A percentile compares a stretch with the other conserved stretches of the same genome.
Conservation (phyloP, 164 flowering plant genomes). For the Platanus orientalis region DNA sequence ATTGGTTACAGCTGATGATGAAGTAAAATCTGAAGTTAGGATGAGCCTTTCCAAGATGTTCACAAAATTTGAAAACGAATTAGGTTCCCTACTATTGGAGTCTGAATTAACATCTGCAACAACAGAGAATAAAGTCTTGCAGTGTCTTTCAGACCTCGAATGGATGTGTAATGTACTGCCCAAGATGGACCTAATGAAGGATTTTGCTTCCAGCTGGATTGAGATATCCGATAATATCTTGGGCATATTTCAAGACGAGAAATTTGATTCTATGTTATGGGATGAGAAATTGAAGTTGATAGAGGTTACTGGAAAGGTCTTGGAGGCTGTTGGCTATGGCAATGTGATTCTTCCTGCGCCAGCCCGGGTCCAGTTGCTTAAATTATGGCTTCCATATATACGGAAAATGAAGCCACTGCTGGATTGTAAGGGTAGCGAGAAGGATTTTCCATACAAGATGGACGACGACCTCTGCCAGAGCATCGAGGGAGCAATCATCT, state of each 20-base stretch:
- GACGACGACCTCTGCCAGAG: conserved; percentile 61
- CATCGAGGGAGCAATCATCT: conserved; percentile 74
- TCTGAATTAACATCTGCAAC: conserved; percentile 18
- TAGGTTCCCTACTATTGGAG: conserved; percentile 38
- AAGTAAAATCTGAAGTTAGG: conserved; percentile 58
- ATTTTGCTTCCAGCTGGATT: conserved; percentile 64
- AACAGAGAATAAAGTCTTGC: conserved; percentile 36
- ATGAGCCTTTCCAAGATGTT: conserved; percentile 42
- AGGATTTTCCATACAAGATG: conserved; percentile 50
- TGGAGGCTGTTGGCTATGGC: conserved; percentile 90
- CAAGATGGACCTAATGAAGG: conserved; percentile 74
- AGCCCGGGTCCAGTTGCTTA: conserved; percentile 47
- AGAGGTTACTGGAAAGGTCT: conserved; percentile 57
- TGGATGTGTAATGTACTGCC: conserved; percentile 72
- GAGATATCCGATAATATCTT: conserved; percentile 45
- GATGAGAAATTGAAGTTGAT: conserved; percentile 59
- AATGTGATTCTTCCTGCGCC: conserved; percentile 64
- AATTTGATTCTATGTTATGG: conserved; percentile 52
- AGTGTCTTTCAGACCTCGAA: conserved; percentile 49
- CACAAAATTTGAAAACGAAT: conserved; percentile 36
- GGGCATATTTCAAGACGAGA: conserved; percentile 40
- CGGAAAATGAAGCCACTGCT: conserved; percentile 65
- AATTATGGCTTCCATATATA: conserved; percentile 79
- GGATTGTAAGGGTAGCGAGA: conserved; percentile 39
- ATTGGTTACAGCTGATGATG: conserved; percentile 52